Conservation (phyloP, 805 yeast genomes). For the Myxozyma kluyveri region DNA sequence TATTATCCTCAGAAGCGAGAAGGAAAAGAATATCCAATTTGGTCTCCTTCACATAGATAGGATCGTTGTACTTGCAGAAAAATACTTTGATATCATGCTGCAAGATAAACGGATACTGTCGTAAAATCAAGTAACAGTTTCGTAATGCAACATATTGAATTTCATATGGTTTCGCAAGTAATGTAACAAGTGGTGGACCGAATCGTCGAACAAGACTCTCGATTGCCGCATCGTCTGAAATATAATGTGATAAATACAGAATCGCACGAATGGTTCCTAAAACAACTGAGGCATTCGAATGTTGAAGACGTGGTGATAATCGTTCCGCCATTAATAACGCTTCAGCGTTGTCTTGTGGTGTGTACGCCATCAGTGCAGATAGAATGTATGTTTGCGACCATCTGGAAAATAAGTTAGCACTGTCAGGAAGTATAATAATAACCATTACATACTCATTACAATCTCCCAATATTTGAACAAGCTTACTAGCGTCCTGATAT, state of each 20-base stretch:
- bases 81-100: constrained; percentile 70
- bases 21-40: constrained; percentile 82
- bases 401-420: constrained; percentile 46
- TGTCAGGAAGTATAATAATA: constrained; percentile 36
- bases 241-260: constrained; percentile 70
- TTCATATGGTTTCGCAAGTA: constrained; percentile 71
- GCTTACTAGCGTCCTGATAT: constrained; percentile 45
- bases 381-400: constrained; percentile 75
- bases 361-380: constrained; percentile 61
- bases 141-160: constrained; percentile 78
- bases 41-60: constrained; percentile 91
- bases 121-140: constrained; percentile 70
- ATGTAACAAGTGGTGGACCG: constrained; percentile 64
- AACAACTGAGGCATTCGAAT: constrained; percentile 77
- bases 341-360: constrained; percentile 67
- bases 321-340: constrained; percentile 65
- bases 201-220: constrained; percentile 56
- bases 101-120: constrained; percentile 61
- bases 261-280: constrained; percentile 71
- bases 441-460: constrained; percentile 41
- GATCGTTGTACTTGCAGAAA: constrained; percentile 82
- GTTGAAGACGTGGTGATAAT: constrained; percentile 69
- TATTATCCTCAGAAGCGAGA: constrained; percentile 63
- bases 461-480: constrained; percentile 43
- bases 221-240: constrained; percentile 52